Base-by-base conservation (phyloP, 352 stramenopile species). In the Thalassiosira hispida region DNA sequence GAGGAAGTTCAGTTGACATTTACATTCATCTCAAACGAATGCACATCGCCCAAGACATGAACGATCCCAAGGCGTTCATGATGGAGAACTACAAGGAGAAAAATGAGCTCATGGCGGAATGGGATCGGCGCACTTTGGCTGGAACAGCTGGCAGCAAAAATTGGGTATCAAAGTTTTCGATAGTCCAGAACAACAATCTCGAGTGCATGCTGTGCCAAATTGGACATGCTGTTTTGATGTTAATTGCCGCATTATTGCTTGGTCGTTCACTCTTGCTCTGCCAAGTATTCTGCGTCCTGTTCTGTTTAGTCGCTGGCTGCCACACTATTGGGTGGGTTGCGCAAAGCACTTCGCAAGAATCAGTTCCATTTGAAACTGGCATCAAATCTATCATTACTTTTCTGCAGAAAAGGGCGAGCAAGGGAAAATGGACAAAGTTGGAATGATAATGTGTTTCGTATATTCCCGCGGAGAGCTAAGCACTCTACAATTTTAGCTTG, bases 41-140 rank as follows among this genome's bases (percentile, higher is more conserved):
- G 23, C 1, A 79, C 23, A 53, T 84, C 31, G 42, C 62, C n/a
- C 27, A 79, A 40, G 64, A 79, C 38, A 33, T 65, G 25, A 62
- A 64, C 9, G 75, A 87, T 42, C 61, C 79, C 20, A 87, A 85
- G 25, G 56, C 44, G 9, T 60, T 87, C 20, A 77, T 87, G 65
- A 72, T 87, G 59, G 57, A 79, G 47, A 81, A 87, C 22, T 87
- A 87, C 65, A 66, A 67, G 46, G 55, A 78, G 22, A 87, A 87
- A 51, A 66, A 87, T 62, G 46, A 73, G 18, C 51, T 87, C n/a
- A 51, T 87, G 18, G 55, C 38, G 14, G 69, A 82, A 33, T 87
- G 75, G 80, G 69, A 87, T 57, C 51, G 62, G 18, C 67, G 68
- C 27, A 35, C 38, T n/a, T 27, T 31, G 22, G 40, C 52, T 27